Evolutionary conservation across 345 rosid species (phyloP).

Genomic region (Gossypium turneri): DNA sequence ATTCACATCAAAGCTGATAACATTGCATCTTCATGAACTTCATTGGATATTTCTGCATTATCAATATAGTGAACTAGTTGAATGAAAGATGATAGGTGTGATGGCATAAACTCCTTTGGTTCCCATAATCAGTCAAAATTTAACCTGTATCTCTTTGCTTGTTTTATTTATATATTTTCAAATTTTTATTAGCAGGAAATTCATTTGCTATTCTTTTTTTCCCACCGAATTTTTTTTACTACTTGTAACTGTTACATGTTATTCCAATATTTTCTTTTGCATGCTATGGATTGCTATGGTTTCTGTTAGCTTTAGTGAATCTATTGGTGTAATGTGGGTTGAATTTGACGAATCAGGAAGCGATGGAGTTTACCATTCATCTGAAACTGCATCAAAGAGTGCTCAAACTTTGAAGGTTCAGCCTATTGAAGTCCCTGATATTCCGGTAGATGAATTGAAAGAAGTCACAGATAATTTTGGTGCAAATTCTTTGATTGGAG

Average conservation of each 20-base stretch:
- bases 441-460: slow-evolving; percentile 46
- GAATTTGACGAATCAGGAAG: slow-evolving; percentile 34
- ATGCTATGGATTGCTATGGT: background rate
- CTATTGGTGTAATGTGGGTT: background rate
- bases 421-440: slow-evolving; percentile 74
- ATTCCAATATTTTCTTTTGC: background rate
- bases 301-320: background rate
- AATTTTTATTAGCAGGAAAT: background rate
- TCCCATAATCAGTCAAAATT: background rate
- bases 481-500: slow-evolving; percentile 55
- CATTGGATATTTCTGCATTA: background rate
- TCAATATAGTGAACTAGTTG: background rate
- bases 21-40: background rate
- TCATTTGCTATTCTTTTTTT: background rate
- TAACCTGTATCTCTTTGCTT: background rate
- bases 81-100: background rate
- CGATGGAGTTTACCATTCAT: slow-evolving; percentile 39
- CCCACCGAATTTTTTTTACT: background rate
- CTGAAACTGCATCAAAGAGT: slow-evolving; percentile 55
- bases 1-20: background rate
- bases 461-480: slow-evolving; percentile 62
- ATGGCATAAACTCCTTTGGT: background rate
- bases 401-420: slow-evolving; percentile 53
- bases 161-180: background rate
- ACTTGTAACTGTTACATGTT: background rate